A percentile compares a stretch with the other conserved stretches of the same genome.
Evolutionary conservation across 306 rosid species (phyloP).

Genomic region (Fragaria nilgerrensis): DNA sequence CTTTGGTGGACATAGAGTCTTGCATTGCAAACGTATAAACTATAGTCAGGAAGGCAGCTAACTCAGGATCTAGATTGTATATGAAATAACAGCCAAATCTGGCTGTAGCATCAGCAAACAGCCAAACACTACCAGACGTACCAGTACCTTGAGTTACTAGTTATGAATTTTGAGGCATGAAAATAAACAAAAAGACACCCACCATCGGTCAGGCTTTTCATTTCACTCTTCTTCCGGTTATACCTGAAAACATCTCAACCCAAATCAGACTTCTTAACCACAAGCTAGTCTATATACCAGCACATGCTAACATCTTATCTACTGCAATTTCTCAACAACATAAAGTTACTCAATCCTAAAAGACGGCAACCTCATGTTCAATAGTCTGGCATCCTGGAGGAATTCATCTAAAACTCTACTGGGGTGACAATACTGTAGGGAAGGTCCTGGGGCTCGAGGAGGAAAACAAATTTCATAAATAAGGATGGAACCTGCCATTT

Average conservation of each 20-base stretch:
- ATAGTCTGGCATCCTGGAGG: neutral
- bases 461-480: neutral
- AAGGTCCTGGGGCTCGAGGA: neutral
- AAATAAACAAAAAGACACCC: neutral
- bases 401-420: neutral
- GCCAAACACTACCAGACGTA: neutral
- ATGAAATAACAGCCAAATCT: neutral
- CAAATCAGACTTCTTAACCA: neutral
- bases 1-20: neutral
- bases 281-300: neutral
- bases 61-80: neutral
- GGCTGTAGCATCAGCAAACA: neutral
- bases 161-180: neutral
- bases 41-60: neutral
- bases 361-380: neutral
- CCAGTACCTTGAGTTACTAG: neutral
- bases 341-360: neutral
- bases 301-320: neutral
- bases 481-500: neutral
- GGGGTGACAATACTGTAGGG: neutral
- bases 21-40: neutral
- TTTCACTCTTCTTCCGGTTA: neutral
- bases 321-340: neutral
- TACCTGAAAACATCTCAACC: neutral
- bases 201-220: neutral